Evolutionary conservation across 2,329 filamentous ascomycete species (phyloP).

Genomic region (Thielaviopsis musarum): DNA sequence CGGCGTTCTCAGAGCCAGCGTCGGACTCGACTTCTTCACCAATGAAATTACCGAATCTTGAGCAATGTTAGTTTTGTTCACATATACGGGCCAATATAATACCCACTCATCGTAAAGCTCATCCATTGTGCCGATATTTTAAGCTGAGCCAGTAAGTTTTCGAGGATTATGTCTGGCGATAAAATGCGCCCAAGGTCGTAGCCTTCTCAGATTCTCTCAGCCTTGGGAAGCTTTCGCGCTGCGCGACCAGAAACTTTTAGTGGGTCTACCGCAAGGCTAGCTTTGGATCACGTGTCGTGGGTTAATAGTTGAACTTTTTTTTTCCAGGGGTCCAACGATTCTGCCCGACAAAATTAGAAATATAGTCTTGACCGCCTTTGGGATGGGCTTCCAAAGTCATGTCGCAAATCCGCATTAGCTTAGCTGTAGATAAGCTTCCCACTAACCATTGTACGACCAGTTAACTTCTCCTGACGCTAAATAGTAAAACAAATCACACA

Average conservation of each 20-base stretch:
- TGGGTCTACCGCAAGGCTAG: constrained; percentile 12
- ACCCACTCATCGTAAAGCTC: constrained; percentile 88
- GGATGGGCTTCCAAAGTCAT: not conserved
- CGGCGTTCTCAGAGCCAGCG: constrained; percentile 63
- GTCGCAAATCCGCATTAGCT: no score
- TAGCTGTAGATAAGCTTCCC: not conserved
- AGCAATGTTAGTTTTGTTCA: not conserved
- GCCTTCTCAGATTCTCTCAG: constrained; percentile 3
- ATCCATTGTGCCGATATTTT: constrained; percentile 45
- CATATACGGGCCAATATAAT: not conserved
- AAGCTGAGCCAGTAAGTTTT: not conserved
- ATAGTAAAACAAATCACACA: not conserved
- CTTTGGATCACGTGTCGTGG: constrained; percentile 2
- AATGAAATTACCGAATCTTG: constrained; percentile 93
- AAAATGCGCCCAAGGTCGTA: not conserved
- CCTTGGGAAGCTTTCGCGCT: constrained; percentile 11
- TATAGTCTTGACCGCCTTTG: not conserved
- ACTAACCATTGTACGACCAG: not conserved
- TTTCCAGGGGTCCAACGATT: not conserved
- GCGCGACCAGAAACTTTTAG: constrained; percentile 13
- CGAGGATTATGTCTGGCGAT: not conserved
- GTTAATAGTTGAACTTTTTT: not conserved
- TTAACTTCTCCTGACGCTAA: not conserved
- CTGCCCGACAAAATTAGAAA: not conserved
- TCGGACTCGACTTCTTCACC: constrained; percentile 78